Evolutionary conservation across 495 filamentous ascomycete species (phyloP), one percentile per base, ranked within the genome.

Genomic region (Aspergillus bertholletiae): DNA sequence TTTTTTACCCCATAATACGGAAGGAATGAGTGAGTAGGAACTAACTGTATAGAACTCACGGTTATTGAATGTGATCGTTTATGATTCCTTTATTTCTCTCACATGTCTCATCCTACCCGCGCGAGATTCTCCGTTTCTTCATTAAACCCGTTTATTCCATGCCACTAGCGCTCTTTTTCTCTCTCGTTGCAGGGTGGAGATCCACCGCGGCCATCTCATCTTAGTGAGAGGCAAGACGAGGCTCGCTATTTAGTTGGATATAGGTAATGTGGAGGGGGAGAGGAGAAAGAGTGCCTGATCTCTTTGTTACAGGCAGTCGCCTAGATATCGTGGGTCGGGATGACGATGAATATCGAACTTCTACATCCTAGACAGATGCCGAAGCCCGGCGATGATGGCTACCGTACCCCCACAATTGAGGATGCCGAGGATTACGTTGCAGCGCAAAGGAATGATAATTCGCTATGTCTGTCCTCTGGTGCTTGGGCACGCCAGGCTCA

Each of bases 351-450:
- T 15, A 56, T 59, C 49, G 62, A 63, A 24, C 39, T 69, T n/a
- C 61, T 56, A 17, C 28, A 66, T 12, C 72, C 74, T 22, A 56
- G 67, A 23, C 72, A 79, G 51, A 58, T 76, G 69, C 61, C 69
- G 41, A 68, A 51, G 34, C 74, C 71, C 1, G 75, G 75, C 11
- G 71, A 76, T 13, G 76, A 80, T 39, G 76, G 77, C 0, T 79
- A 75, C 59, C 71, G 74, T 20, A 79, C 77, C 0, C 77, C 77
- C 8, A 76, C 74, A n/a, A 73, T 78, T 26, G 76, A 79, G 55
- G 76, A 79, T 58, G 65, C 74, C 12, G 62, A 74, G 48, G 60
- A 62, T 8, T 60, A 57, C 5, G 59, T 74, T 20, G 45, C 46
- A 1, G 30, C 20, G 18, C 59, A 61, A 8, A 54, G 39, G n/a